Base-by-base conservation (phyloP, 1,284 basidiomycete species). In the Sporisorium scitamineum region DNA sequence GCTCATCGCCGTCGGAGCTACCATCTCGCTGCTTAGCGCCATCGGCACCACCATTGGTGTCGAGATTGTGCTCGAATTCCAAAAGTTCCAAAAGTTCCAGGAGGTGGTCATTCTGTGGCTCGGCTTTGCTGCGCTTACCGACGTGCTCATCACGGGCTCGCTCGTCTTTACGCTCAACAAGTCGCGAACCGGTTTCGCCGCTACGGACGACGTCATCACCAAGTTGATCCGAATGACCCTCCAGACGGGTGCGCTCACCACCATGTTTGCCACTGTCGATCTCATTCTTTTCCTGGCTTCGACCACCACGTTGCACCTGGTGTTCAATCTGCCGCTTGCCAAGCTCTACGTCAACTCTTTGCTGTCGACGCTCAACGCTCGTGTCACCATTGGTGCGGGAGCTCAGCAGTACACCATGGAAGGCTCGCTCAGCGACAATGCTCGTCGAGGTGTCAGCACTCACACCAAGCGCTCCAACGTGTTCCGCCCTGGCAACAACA, bases 341-440 rank as follows among this genome's bases (percentile, higher is more conserved):
- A 83, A 83, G 78, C 79, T 83, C 22, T 83, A 83, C 54, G 72
- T 79, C 81, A 83, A 83, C 75, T 79, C 81, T 55, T 62, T 83
- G 51, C 76, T 83, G 16, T 79, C 79, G n/a, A 83, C 80, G 24
- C 76, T 83, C 70, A 83, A 83, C 53, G 80, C 81, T 2, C 76
- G 81, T 34, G 77, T 74, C 37, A 69, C 60, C 20, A 73, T 75
- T 22, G 66, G 63, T 44, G 8, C 54, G 3, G 41, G 39, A 26
- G 41, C 55, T 10, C 61, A 61, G 54, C 66, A 75, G 51, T 78
- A 76, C 62, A 76, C 76, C 26, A 69, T 78, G 68, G 76, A 78
- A 27, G 72, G 72, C 39, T 69, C 70, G 24, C 24, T 34, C 39
- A 76, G 74, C 63, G 74, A 76, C 59, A 54, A 54, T 47, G 50